These are phyloP conservation scores for Globisporangium takayamanum DNA, from an alignment of 352 stramenopile species.

Conservation along the genomic window DNA sequence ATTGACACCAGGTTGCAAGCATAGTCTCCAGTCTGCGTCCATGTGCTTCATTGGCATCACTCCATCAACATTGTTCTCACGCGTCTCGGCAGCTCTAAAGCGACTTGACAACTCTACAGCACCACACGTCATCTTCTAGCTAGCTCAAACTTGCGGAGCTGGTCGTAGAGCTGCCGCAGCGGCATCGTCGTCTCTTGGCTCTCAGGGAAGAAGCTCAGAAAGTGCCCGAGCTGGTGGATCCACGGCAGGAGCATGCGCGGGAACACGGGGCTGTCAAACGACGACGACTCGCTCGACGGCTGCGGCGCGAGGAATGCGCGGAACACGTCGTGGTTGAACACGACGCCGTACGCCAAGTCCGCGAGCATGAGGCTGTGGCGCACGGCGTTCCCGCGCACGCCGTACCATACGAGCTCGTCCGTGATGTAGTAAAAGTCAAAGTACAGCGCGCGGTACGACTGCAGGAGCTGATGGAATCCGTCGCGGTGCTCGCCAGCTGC, in stretches of 20 bases:
- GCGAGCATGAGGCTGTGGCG: slow-evolving; percentile 78
- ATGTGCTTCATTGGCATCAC: too few species aligned
- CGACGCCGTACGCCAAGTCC: slow-evolving; percentile 74
- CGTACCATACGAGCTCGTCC: slow-evolving; percentile 85
- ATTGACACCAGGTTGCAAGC: too few species aligned
- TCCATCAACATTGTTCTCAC: too few species aligned
- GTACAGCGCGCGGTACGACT: slow-evolving; percentile 78
- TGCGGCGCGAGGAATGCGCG: slow-evolving; percentile 35
- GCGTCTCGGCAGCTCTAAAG: too few species aligned
- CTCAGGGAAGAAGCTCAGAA: slow-evolving; percentile 83
- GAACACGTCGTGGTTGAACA: slow-evolving; percentile 86
- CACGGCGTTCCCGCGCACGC: slow-evolving; percentile 74
- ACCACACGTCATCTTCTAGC: too few species aligned
- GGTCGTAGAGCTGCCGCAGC: slow-evolving; percentile 73
- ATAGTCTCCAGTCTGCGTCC: too few species aligned
- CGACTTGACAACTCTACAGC: too few species aligned
- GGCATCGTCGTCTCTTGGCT: slow-evolving; percentile 78
- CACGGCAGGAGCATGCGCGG: slow-evolving; percentile 73
- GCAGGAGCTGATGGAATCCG: slow-evolving; percentile 52
- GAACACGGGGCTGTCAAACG: slow-evolving; percentile 28
- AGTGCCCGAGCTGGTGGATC: slow-evolving; percentile 83
- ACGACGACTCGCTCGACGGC: slow-evolving; percentile 13
- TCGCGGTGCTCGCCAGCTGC: slow-evolving; percentile 24
- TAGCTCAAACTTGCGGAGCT: slow-evolving; percentile 66
- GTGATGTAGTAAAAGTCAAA: slow-evolving; percentile 91